Evolutionary conservation across 148 eudicot species (phyloP).

Genomic region (Fagopyrum esculentum): DNA sequence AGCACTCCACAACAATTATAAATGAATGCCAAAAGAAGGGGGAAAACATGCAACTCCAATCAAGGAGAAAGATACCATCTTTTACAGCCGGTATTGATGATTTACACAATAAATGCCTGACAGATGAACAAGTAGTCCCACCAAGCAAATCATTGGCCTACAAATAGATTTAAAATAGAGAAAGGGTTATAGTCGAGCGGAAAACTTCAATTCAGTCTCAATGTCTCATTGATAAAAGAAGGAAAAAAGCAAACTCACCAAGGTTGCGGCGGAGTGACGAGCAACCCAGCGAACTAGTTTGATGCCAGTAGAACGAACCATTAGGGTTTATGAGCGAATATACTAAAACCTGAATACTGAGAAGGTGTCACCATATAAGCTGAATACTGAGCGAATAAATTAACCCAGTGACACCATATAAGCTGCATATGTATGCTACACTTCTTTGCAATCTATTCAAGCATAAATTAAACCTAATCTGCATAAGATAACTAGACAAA

Average conservation of each 20-base stretch:
- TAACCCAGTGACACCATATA: too few relatives aligned
- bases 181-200: background rate
- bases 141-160: constrained; percentile 32
- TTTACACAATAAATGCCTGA: constrained; percentile 25
- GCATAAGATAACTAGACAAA: too few relatives aligned
- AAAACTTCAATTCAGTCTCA: background rate
- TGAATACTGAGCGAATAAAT: background rate
- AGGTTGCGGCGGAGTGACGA: background rate
- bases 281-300: constrained; percentile 9
- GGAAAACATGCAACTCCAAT: background rate
- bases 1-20: constrained; percentile 14
- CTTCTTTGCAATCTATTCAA: too few relatives aligned
- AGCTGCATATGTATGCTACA: too few relatives aligned
- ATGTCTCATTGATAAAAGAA: background rate
- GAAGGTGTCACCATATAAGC: background rate
- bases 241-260: constrained; percentile 3
- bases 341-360: background rate
- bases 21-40: background rate
- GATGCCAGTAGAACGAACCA: constrained; percentile 18
- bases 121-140: constrained; percentile 28
- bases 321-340: constrained; percentile 4
- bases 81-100: constrained; percentile 20
- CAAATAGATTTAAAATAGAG: background rate
- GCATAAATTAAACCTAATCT: too few relatives aligned
- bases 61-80: constrained; percentile 25